Evolutionary conservation across 2,329 filamentous ascomycete genomes (phyloP), one percentile per base, ranked within the genome.

Genomic region (Monilinia polystroma): DNA sequence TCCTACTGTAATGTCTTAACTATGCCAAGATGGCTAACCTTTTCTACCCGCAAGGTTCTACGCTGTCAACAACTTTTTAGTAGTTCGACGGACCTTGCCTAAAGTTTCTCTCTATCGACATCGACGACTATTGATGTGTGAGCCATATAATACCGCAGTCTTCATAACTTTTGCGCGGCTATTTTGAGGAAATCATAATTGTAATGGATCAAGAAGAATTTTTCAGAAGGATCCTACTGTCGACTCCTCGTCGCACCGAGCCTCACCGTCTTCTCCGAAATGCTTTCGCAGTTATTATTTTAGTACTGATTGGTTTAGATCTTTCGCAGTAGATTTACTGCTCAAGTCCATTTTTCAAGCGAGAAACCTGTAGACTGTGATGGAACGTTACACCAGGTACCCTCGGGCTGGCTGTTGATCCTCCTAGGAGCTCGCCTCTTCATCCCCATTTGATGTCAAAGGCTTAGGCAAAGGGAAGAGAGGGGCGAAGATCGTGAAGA

Each of bases 351-450:
- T 5, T 35, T 32, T 38, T 45, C 29, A 41, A 62, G n/a, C 45
- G 58, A 62, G 32, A 62, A 62, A 41, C 38, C 29, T 18, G 43
- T 8, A 20, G 53, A 43, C 18, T 38, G n/a, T 53, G 54, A 66
- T 66, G 56, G 56, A 62, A 66, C 64, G 64, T 66, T 66, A 62
- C 64, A 62, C 64, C 26, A 62, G 14, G 14, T 47, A 12, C 29
- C 18, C 38, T 53, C 26, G 55, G 56, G 62, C 54, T 66, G 56
- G 56, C 14, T 52, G 49, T 29, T 51, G 49, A 53, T 66, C 64
- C 26, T 52, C 35, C 45, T 47, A 51, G 56, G 64, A 62, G 18
- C 60, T 51, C 64, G 64, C 64, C 64, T 52, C 58, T 62, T 26
- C n/a, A 62, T 26, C 45, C 2, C 20, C 23, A 26, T 58, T 29